Evolutionary conservation across 2,329 filamentous ascomycete species (phyloP).

Genomic region (Exophiala calicioides): DNA sequence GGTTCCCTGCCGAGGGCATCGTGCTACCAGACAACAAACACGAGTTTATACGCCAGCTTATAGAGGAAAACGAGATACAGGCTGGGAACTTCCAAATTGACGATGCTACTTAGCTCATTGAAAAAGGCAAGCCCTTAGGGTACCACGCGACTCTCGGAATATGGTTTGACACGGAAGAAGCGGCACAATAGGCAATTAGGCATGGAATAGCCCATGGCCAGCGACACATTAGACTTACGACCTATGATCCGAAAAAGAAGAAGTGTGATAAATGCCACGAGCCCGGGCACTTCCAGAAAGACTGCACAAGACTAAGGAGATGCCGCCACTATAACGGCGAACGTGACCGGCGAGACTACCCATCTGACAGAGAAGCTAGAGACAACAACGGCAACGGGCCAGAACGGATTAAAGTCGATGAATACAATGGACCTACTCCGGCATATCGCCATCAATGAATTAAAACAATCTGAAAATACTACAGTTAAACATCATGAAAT

Average conservation of each 20-base stretch:
- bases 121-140: constrained; percentile 29
- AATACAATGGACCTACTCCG: neutral
- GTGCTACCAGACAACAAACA: constrained; percentile 15
- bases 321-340: constrained; percentile 30
- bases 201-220: constrained; percentile 29
- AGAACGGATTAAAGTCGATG: neutral
- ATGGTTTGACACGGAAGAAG: constrained; percentile 33
- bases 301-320: constrained; percentile 28
- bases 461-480: constrained; percentile 17
- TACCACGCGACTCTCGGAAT: constrained; percentile 31
- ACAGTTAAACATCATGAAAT: constrained; percentile 33
- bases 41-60: constrained; percentile 25
- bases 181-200: constrained; percentile 29
- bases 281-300: too few relatives aligned
- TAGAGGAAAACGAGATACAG: constrained; percentile 28
- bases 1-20: constrained; percentile 29
- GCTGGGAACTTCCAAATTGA: constrained; percentile 29
- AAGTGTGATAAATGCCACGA: too few relatives aligned
- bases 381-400: constrained; percentile 27
- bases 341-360: constrained; percentile 29
- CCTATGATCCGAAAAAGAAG: too few relatives aligned
- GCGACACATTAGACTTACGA: too few relatives aligned
- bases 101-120: constrained; percentile 31
- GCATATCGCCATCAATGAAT: constrained; percentile 16
- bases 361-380: constrained; percentile 21